Base-by-base conservation (phyloP, 768 basidiomycete genomes). In the Mycena vulgaris region DNA sequence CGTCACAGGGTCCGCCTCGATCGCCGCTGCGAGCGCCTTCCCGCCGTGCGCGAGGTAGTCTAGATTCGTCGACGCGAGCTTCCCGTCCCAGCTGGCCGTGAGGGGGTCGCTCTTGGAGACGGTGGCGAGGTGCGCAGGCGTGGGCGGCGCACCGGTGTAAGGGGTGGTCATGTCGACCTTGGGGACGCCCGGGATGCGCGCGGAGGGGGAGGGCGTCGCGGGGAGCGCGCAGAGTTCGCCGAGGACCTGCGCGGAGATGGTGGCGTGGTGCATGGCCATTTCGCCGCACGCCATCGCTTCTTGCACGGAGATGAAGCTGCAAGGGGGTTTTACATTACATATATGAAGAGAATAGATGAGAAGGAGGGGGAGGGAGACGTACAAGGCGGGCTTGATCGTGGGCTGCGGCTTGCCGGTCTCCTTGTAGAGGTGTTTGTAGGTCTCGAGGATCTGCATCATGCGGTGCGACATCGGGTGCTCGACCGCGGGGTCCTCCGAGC, bases 381-480 rank as follows among this genome's bases (percentile, higher is more conserved):
- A 61, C 69, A 30, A 39, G 10, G 71, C 67, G 17, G 68, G 25
- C 53, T 72, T 74, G 30, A 75, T 68, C 76, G 78, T 78, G n/a
- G 81, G 82, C 63, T 82, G 82, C 68, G 80, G 77, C 53, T 70
- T 70, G 27, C 78, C 78, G 13, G 81, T 78, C 66, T 81, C 76
- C 21, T 66, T 72, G 70, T 82, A 80, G 49, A 76, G 76, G 64
- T 77, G 79, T 78, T 77, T 80, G 42, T 80, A 65, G 7, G 67
- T 74, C 3, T 81, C 71, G 3, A 68, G 53, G 16, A 69, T 69
- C 28, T 72, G 71, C 52, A 72, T 62, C 45, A 83, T 79, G 64
- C 82, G 75, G 4, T 76, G 71, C 21, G 76, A 72, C 74, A 78
- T 78, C 5, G 82, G 80, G 66, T 83, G 82, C 67, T 81, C 76